These are phyloP conservation scores for Dryas octopetala DNA, from an alignment of 306 rosid genomes.

Conservation along the genomic window DNA sequence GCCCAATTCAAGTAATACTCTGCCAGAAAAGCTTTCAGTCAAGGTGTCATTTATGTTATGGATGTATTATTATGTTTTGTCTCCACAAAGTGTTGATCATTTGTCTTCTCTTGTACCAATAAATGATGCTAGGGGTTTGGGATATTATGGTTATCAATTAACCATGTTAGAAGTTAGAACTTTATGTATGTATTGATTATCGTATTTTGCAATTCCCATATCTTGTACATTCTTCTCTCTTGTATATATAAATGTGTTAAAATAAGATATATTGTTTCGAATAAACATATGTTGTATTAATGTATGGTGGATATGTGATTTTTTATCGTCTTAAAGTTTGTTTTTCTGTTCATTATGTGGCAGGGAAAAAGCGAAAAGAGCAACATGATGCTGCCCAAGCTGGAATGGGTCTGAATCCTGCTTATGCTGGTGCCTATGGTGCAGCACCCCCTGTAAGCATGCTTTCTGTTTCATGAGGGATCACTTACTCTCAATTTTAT, in stretches of 20 bases:
- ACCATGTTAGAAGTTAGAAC: background rate
- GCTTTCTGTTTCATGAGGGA: slow-evolving; percentile 17
- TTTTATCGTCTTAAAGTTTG: background rate
- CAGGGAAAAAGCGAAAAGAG: slow-evolving; percentile 91
- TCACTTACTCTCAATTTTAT: background rate
- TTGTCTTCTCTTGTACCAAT: background rate
- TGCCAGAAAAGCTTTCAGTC: background rate
- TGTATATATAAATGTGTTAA: background rate
- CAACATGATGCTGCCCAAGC: slow-evolving; percentile 88
- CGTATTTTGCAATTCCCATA: background rate
- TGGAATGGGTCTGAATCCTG: slow-evolving; percentile 77
- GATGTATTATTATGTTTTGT: background rate
- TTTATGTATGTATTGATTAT: background rate
- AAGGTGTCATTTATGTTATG: background rate
- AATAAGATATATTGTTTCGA: background rate
- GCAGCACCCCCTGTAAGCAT: slow-evolving; percentile 72
- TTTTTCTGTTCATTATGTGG: slow-evolving; percentile 9
- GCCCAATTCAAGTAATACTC: background rate
- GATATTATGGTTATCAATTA: background rate
- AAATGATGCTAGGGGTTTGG: background rate
- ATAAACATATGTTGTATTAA: background rate
- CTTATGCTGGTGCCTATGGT: slow-evolving; percentile 76
- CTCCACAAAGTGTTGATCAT: background rate
- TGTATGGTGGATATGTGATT: background rate
- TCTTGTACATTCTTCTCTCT: background rate